A percentile compares a stretch with the other conserved stretches of the same genome.
Evolutionary conservation across 495 filamentous ascomycete genomes (phyloP).

Genomic region (Hypoxylon trugodes): DNA sequence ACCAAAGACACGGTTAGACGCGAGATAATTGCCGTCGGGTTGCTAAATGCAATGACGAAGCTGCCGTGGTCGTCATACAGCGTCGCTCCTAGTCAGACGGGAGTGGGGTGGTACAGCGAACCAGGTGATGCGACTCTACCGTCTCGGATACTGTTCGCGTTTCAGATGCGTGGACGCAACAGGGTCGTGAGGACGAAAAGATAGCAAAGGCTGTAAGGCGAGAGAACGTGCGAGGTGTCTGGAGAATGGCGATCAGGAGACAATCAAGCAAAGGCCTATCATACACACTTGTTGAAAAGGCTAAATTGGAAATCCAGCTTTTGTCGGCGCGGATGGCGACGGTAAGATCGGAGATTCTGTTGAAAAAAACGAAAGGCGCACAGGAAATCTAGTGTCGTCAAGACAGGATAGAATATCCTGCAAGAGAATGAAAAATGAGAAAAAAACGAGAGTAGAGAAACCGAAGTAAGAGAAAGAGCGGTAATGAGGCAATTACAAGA

Average conservation of each 20-base stretch:
- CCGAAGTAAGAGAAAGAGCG: conserved; percentile 34
- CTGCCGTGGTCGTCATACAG: conserved; percentile 32
- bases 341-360: conserved; percentile 14
- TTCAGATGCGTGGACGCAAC: conserved; percentile 42
- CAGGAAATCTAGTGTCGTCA: conserved; percentile 37
- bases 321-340: conserved; percentile 18
- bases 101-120: conserved; percentile 35
- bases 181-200: conserved; percentile 23
- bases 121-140: conserved; percentile 34
- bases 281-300: conserved; percentile 6
- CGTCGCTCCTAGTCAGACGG: conserved; percentile 28
- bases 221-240: conserved; percentile 38
- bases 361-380: conserved; percentile 31
- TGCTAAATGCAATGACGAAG: conserved; percentile 28
- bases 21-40: conserved; percentile 28
- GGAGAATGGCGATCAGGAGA: conserved; percentile 51
- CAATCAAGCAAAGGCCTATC: conserved; percentile 45
- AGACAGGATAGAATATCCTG: conserved; percentile 36
- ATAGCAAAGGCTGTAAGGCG: conserved; percentile 17
- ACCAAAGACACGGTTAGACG: conserved; percentile 16
- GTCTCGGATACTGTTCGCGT: conserved; percentile 44
- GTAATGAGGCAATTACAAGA: conserved; percentile 19
- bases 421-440: conserved; percentile 14
- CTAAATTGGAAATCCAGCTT: background rate
- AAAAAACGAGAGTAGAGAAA: conserved; percentile 37